Base-by-base conservation (phyloP, 768 basidiomycete genomes). In the Collybia mongolica region DNA sequence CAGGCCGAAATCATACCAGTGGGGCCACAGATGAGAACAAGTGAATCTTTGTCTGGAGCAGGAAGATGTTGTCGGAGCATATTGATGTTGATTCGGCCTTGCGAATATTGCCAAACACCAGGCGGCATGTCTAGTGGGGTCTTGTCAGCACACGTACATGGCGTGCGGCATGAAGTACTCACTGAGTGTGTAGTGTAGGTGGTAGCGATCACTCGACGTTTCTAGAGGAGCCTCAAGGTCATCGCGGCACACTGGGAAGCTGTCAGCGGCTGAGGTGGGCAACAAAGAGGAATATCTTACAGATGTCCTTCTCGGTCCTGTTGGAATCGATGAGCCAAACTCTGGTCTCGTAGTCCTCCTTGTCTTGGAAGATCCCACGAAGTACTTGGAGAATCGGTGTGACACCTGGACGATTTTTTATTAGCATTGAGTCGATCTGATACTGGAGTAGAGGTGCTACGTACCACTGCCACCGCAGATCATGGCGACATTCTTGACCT, bases 381-480 rank as follows among this genome's bases (percentile, higher is more conserved):
- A 83, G 63, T 17, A 83, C 75, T 60, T 83, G 81, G 0, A 82
- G 61, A 39, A 84, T 80, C 0, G 83, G 82, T 0, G 83, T 83
- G 44, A 84, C 32, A 14, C 32, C 32, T 32, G 14, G 11, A 12
- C 7, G 14, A 11, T 32, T 32, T 6, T 6, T 12, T 12, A 32
- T 32, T 6, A 32, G 32, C 7, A 32, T 32, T 12, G 11, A 11
- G 14, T 32, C 32, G 14, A 9, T 5, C 3, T 9, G 14, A 32
- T 9, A 9, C 11, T 32, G 4, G 5, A 14, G 11, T 32, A 6
- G 5, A 14, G 32, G 3, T 9, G 32, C 4, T 11, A 32, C 32
- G 14, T 77, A 29, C 81, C 82, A 32, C 74, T 81, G 15, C 83
- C 83, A 9, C 71, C 83, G 48, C 79, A 83, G 37, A 84, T 68